Conservation (phyloP, 768 basidiomycete genomes). For the Lepiota venenata region DNA sequence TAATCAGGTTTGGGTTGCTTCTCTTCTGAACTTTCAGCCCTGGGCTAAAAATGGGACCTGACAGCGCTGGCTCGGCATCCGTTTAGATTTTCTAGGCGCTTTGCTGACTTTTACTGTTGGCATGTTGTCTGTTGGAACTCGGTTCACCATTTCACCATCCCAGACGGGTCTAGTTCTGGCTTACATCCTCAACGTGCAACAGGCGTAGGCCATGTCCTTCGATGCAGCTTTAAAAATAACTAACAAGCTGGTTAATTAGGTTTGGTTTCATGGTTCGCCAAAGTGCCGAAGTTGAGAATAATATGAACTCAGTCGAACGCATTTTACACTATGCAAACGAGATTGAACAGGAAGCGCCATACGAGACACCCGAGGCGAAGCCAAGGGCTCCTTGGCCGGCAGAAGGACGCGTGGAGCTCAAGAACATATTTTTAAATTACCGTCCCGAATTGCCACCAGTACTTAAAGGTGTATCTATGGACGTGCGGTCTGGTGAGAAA, state of each 20-base stretch:
- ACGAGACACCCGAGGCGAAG: slow-evolving; percentile 56
- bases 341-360: slow-evolving; percentile 80
- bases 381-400: slow-evolving; percentile 72
- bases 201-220: slow-evolving; percentile 35
- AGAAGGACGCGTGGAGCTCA: slow-evolving; percentile 69
- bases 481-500: slow-evolving; percentile 75
- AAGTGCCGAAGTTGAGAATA: slow-evolving; percentile 84
- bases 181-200: slow-evolving; percentile 78
- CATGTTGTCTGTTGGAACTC: slow-evolving; percentile 71
- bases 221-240: background rate
- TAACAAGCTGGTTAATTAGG: slow-evolving; percentile 25
- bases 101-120: slow-evolving; percentile 74
- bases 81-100: slow-evolving; percentile 82
- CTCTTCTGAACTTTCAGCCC: background rate
- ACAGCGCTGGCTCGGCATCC: slow-evolving; percentile 82
- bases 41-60: slow-evolving; percentile 14
- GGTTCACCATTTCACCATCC: slow-evolving; percentile 73
- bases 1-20: slow-evolving; percentile 54
- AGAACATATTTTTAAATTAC: slow-evolving; percentile 75
- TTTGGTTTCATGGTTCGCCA: slow-evolving; percentile 79
- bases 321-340: slow-evolving; percentile 77
- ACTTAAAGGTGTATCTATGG: slow-evolving; percentile 77
- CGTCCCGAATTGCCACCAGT: slow-evolving; percentile 87
- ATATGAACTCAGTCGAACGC: slow-evolving; percentile 91
- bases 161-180: slow-evolving; percentile 77